These are phyloP conservation scores for Blastobotrys illinoisensis DNA, from an alignment of 1,139 yeast species.

Conservation along the genomic window DNA sequence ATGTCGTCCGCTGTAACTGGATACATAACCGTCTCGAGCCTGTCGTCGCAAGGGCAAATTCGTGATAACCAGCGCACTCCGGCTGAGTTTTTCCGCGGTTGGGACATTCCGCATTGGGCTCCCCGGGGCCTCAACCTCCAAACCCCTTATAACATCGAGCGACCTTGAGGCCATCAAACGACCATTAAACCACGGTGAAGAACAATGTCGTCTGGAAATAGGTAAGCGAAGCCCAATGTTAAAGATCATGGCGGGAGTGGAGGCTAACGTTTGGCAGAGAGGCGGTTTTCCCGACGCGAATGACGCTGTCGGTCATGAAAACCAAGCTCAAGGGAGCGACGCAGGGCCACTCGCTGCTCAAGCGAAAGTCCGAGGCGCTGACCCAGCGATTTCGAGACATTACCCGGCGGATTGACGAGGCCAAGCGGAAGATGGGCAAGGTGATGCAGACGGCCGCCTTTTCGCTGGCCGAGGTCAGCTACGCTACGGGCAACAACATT, in stretches of 20 bases:
- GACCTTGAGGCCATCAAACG: neutral
- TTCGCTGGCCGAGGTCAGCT: constrained; percentile 92
- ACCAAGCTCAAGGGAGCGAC: constrained; percentile 94
- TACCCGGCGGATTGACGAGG: constrained; percentile 88
- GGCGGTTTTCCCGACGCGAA: constrained; percentile 84
- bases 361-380: constrained; percentile 94
- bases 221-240: too few species aligned
- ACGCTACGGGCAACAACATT: constrained; percentile 94
- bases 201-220: constrained; percentile 5
- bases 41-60: neutral
- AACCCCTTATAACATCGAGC: neutral
- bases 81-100: neutral
- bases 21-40: neutral
- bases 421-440: constrained; percentile 95
- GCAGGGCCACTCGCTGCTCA: constrained; percentile 88
- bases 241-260: too few species aligned
- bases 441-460: constrained; percentile 98
- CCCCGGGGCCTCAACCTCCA: too few species aligned
- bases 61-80: neutral
- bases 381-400: constrained; percentile 95
- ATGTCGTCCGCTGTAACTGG: constrained; percentile 33
- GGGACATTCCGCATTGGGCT: neutral
- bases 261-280: constrained; percentile 26
- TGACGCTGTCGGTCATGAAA: constrained; percentile 95
- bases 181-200: neutral